A percentile compares a stretch with the other conserved stretches of the same genome.
These are phyloP conservation scores for Zelopaecilomyces penicillatus DNA, from an alignment of 2,329 filamentous ascomycete species.

Conservation along the genomic window DNA sequence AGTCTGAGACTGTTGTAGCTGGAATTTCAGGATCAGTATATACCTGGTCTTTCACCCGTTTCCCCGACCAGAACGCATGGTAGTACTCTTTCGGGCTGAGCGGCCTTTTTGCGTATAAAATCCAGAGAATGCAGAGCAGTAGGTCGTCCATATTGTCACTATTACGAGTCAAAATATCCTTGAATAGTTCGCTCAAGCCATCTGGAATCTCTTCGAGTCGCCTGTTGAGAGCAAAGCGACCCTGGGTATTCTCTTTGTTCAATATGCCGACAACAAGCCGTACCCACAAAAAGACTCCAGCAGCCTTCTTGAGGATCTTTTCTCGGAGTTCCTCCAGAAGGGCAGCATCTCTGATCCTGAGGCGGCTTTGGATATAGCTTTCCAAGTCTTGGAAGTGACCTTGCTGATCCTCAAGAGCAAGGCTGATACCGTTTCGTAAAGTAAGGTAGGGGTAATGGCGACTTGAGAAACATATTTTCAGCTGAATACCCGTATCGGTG, in stretches of 20 bases:
- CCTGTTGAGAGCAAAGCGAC: slow-evolving; percentile 15
- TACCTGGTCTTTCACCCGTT: not conserved
- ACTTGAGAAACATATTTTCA: slow-evolving; percentile 37
- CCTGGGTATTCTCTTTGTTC: slow-evolving; percentile 23
- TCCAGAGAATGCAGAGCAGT: slow-evolving; percentile 39
- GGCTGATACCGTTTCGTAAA: slow-evolving; percentile 16
- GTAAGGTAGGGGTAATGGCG: slow-evolving; percentile 38
- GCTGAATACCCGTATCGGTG: not conserved
- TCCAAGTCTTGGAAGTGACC: slow-evolving; percentile 20
- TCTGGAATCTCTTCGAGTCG: slow-evolving; percentile 27
- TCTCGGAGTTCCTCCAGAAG: not conserved
- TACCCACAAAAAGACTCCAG: slow-evolving; percentile 37
- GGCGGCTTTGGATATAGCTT: not conserved
- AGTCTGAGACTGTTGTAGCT: not conserved
- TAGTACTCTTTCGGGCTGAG: slow-evolving; percentile 37
- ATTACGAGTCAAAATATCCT: slow-evolving; percentile 42
- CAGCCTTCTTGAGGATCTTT: slow-evolving; percentile 27
- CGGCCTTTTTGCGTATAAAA: slow-evolving; percentile 40
- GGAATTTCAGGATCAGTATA: slow-evolving; percentile 16
- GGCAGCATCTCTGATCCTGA: not conserved
- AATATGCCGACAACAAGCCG: slow-evolving; percentile 30
- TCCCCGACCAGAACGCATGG: slow-evolving; percentile 11
- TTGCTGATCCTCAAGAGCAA: slow-evolving; percentile 17
- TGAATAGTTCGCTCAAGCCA: slow-evolving; percentile 40
- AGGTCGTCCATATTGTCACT: slow-evolving; percentile 29